A percentile compares a stretch with the other conserved stretches of the same genome.
Conservation (phyloP, 129 eudicot genomes). For the Kitagawia praeruptora region DNA sequence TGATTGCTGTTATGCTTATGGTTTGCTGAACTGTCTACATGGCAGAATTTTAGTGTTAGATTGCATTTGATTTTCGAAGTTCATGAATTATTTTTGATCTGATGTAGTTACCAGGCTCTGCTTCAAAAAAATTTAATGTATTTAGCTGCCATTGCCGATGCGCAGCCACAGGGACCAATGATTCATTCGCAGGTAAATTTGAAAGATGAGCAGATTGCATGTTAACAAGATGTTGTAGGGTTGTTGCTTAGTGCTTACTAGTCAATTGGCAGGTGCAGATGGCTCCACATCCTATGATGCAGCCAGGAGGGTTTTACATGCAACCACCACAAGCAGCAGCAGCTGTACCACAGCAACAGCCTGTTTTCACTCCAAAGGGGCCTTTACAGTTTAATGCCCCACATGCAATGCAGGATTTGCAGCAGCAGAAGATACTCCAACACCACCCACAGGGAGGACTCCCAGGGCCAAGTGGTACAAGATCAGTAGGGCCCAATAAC, state of each 20-base stretch:
- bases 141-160: constrained; percentile 88
- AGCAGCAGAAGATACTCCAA: constrained; percentile 21
- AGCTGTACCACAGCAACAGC: constrained; percentile 18
- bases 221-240: background rate
- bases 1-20: background rate
- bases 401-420: constrained; percentile 36
- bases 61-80: background rate
- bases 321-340: constrained; percentile 61
- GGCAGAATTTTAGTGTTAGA: background rate
- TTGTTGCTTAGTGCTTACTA: background rate
- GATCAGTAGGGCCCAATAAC: constrained; percentile 27
- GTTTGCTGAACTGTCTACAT: background rate
- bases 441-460: constrained; percentile 24
- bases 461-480: constrained; percentile 37
- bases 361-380: constrained; percentile 46
- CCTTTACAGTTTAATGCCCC: constrained; percentile 51
- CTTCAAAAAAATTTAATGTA: constrained; percentile 89
- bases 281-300: constrained; percentile 71
- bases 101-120: constrained; percentile 69
- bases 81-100: background rate
- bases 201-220: constrained; percentile 16
- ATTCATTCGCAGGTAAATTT: constrained; percentile 35
- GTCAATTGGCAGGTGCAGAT: constrained; percentile 35
- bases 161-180: constrained; percentile 70
- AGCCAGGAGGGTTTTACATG: constrained; percentile 78